A percentile compares a stretch with the other conserved stretches of the same genome.
Conservation (phyloP, 768 basidiomycete species). For the Tremella mesenterica region DNA sequence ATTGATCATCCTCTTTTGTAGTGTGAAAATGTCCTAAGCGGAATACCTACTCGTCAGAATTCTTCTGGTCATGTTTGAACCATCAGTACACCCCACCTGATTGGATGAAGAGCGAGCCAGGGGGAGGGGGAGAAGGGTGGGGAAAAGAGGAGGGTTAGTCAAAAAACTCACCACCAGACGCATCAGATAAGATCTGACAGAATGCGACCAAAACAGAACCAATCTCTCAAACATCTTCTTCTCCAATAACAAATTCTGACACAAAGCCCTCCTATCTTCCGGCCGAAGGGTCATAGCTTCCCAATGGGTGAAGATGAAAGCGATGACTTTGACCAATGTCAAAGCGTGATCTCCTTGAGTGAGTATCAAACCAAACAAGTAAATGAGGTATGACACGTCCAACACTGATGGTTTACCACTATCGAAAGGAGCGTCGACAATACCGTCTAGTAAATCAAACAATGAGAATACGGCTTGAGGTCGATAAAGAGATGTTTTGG, state of each 20-base stretch:
- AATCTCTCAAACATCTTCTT: slow-evolving; percentile 45
- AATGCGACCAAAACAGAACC: slow-evolving; percentile 46
- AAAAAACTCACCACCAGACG: slow-evolving; percentile 44
- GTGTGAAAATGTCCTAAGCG: slow-evolving; percentile 46
- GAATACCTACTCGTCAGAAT: slow-evolving; percentile 34
- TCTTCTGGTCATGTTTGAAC: not conserved
- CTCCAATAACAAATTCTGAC: slow-evolving; percentile 44
- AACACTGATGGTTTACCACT: slow-evolving; percentile 31
- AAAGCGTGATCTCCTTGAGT: slow-evolving; percentile 47
- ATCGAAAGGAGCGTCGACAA: slow-evolving; percentile 43
- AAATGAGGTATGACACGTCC: slow-evolving; percentile 45
- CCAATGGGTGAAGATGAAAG: slow-evolving; percentile 48
- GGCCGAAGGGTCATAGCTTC: slow-evolving; percentile 41
- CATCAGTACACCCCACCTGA: no score
- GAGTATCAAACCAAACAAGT: slow-evolving; percentile 44
- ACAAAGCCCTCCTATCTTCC: slow-evolving; percentile 45
- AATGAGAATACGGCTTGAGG: slow-evolving; percentile 47
- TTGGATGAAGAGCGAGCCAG: no score
- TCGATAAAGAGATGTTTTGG: slow-evolving; percentile 47
- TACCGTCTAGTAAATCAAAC: slow-evolving; percentile 47
- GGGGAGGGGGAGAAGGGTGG: no score
- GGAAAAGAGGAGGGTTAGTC: no score
- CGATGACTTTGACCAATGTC: slow-evolving; percentile 46
- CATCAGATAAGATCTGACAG: slow-evolving; percentile 42
- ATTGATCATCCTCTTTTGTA: slow-evolving; percentile 26